Percentiles rank a stretch among this genome's conserved stretches.
These are phyloP conservation scores for Aureobasidium leucospermi DNA, from an alignment of 2,329 filamentous ascomycete genomes.

Conservation along the genomic window DNA sequence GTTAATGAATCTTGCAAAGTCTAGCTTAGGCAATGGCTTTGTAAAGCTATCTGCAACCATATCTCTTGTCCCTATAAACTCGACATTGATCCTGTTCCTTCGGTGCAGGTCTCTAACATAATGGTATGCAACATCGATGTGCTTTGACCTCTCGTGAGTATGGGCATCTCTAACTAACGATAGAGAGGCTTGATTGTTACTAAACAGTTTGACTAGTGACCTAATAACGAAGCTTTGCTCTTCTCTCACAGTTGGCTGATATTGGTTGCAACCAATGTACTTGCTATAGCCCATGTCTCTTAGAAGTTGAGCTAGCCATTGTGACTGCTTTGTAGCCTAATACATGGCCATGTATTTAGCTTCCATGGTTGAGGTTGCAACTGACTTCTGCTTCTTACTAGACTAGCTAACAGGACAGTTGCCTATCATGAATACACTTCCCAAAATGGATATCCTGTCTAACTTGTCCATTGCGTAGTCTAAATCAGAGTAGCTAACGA, in stretches of 20 bases:
- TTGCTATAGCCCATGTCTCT: not conserved
- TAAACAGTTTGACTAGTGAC: not conserved
- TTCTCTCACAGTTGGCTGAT: not conserved
- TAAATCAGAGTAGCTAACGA: not conserved
- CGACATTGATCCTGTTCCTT: not conserved
- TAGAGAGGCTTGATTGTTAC: not conserved
- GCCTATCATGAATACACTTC: not conserved
- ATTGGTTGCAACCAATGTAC: not conserved
- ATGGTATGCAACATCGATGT: not conserved
- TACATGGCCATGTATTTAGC: not conserved
- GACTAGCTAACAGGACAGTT: not conserved
- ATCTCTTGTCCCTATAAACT: not conserved
- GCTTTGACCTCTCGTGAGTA: not conserved
- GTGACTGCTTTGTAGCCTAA: not conserved
- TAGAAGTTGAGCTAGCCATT: not conserved
- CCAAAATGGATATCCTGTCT: not conserved
- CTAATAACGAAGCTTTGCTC: not conserved
- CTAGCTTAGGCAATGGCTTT: not conserved
- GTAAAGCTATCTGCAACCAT: not conserved
- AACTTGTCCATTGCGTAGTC: not conserved
- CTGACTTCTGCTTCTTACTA: not conserved
- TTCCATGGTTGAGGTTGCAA: not conserved
- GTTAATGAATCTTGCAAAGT: not conserved
- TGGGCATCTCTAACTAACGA: not conserved
- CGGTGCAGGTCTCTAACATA: not conserved